A percentile compares a stretch with the other conserved stretches of the same genome.
These are phyloP conservation scores for Russula emetica DNA, from an alignment of 768 basidiomycete species.

Conservation along the genomic window DNA sequence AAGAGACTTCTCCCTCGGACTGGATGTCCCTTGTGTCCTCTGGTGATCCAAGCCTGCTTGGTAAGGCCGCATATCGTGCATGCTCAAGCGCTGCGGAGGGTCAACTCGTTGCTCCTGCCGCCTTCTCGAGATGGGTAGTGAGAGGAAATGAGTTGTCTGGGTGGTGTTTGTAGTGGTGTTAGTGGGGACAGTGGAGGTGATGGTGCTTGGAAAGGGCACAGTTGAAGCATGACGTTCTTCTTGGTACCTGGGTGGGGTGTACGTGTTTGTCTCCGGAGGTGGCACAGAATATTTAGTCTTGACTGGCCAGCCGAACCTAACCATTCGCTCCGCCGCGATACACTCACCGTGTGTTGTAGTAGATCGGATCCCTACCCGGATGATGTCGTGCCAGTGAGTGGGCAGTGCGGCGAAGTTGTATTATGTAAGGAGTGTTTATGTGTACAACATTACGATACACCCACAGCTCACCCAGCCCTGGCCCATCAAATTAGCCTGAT, in stretches of 20 bases:
- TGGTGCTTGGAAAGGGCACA: constrained; percentile 11
- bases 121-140: constrained; percentile 61
- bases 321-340: constrained; percentile 18
- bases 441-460: background rate
- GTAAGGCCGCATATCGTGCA: constrained; percentile 30
- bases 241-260: constrained; percentile 5
- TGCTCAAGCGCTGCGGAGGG: constrained; percentile 33
- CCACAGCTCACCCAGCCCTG: background rate
- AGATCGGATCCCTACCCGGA: no score
- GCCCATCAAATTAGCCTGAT: background rate
- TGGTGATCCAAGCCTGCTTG: constrained; percentile 28
- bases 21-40: background rate
- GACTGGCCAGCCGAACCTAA: constrained; percentile 22
- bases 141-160: constrained; percentile 49
- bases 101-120: constrained; percentile 38
- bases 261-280: constrained; percentile 10
- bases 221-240: constrained; percentile 16
- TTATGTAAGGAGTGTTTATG: constrained; percentile 14
- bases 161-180: constrained; percentile 49
- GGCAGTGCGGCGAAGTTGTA: background rate
- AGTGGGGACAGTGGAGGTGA: constrained; percentile 26
- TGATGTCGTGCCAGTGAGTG: background rate
- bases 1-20: constrained; percentile 32
- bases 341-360: background rate
- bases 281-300: constrained; percentile 12